Conservation (phyloP, 108 stramenopile genomes). For the Seminavis robusta region DNA sequence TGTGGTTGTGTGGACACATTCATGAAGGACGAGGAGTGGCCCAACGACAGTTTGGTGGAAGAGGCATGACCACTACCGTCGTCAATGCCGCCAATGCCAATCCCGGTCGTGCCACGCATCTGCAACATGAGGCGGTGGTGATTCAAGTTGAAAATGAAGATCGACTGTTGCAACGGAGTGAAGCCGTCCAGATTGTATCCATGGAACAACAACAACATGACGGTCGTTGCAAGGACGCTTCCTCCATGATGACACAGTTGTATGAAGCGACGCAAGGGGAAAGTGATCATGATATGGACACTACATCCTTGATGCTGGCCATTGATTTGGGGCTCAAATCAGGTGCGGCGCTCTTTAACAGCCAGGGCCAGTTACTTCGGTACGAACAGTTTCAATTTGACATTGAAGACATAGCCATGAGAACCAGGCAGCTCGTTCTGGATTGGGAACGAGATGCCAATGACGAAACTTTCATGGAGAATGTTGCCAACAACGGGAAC, state of each 20-base stretch:
- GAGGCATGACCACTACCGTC: conserved; percentile 40
- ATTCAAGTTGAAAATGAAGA: not conserved
- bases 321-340: conserved; percentile 46
- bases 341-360: conserved; percentile 28
- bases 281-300: no score
- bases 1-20: conserved; percentile 80
- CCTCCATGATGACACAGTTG: not conserved
- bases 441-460: conserved; percentile 22
- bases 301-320: conserved; percentile 24
- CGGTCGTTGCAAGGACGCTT: no score
- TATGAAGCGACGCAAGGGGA: not conserved
- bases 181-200: conserved; percentile 7
- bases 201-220: conserved; percentile 27
- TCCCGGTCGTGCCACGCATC: conserved; percentile 52
- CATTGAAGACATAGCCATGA: conserved; percentile 3
- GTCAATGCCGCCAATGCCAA: conserved; percentile 81
- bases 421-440: conserved; percentile 3
- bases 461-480: not conserved
- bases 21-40: conserved; percentile 64
- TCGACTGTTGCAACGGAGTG: not conserved
- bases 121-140: conserved; percentile 51
- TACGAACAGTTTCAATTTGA: conserved; percentile 34
- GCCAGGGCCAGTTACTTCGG: conserved; percentile 24
- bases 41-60: conserved; percentile 22
- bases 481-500: not conserved